Percentiles rank a stretch among this genome's conserved stretches.
These are phyloP conservation scores for Myochromella boudieri DNA, from an alignment of 768 basidiomycete genomes.

Conservation along the genomic window DNA sequence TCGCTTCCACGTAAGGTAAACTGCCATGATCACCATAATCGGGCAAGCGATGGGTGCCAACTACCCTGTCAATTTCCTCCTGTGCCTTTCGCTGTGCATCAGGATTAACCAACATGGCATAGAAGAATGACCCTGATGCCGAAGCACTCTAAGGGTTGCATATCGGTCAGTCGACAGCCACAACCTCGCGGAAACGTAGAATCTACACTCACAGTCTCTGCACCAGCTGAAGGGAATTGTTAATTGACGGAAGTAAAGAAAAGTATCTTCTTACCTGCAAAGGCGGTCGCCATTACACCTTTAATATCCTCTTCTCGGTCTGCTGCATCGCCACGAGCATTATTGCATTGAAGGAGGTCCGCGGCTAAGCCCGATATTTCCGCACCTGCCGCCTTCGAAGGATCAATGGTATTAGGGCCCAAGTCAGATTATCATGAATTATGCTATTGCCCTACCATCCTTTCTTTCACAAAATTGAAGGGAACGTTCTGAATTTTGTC, in stretches of 20 bases:
- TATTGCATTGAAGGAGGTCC: slow-evolving; percentile 9
- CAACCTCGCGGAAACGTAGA: no score
- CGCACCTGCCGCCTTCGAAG: slow-evolving; percentile 6
- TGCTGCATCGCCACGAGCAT: not conserved
- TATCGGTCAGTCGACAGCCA: no score
- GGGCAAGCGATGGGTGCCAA: slow-evolving; percentile 37
- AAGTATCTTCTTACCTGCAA: slow-evolving; percentile 10
- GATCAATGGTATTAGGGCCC: no score
- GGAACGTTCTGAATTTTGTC: slow-evolving; percentile 16
- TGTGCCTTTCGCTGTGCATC: slow-evolving; percentile 26
- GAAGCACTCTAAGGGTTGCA: slow-evolving; percentile 13
- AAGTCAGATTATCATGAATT: no score
- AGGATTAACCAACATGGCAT: slow-evolving; percentile 22
- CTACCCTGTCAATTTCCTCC: slow-evolving; percentile 38
- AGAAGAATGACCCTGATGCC: slow-evolving; percentile 17
- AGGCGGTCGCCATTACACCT: slow-evolving; percentile 15
- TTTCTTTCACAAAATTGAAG: slow-evolving; percentile 14
- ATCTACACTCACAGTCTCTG: slow-evolving; percentile 17
- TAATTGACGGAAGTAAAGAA: not conserved
- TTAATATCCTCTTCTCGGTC: slow-evolving; percentile 13
- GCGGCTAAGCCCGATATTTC: slow-evolving; percentile 9
- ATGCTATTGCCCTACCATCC: slow-evolving; percentile 9
- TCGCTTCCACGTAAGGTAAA: slow-evolving; percentile 39
- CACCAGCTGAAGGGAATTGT: slow-evolving; percentile 12
- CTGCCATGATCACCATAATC: slow-evolving; percentile 33